Conservation (phyloP, 331 rosid genomes). For the Malus hybrid region DNA sequence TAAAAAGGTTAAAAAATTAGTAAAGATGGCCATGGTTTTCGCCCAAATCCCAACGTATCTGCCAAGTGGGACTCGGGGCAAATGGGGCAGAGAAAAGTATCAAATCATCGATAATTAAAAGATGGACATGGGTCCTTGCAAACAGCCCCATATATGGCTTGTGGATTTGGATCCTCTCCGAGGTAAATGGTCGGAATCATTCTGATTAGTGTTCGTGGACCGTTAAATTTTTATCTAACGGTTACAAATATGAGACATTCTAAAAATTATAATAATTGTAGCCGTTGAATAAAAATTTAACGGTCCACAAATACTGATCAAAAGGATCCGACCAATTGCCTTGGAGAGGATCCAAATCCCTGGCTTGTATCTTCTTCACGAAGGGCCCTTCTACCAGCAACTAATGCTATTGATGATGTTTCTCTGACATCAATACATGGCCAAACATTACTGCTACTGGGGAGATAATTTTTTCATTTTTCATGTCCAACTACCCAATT, state of each 20-base stretch:
- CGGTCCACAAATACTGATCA: too few species aligned
- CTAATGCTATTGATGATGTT: constrained; percentile 29
- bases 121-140: constrained; percentile 1
- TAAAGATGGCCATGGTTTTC: constrained; percentile 20
- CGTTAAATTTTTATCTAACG: too few species aligned
- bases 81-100: constrained; percentile 11
- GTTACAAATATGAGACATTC: too few species aligned
- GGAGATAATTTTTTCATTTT: background rate
- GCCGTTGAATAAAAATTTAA: too few species aligned
- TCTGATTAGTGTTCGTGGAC: too few species aligned
- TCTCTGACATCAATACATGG: constrained; percentile 32
- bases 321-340: too few species aligned
- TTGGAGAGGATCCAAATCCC: too few species aligned
- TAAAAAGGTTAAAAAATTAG: background rate
- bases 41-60: constrained; percentile 31
- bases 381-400: background rate
- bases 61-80: constrained; percentile 36
- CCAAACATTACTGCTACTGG: background rate
- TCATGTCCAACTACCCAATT: too few species aligned
- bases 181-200: too few species aligned
- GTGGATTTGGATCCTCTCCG: too few species aligned
- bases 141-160: background rate
- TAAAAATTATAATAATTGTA: too few species aligned
- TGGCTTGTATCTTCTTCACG: background rate
- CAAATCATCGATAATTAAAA: constrained; percentile 9